phyloP scores from a whole-genome alignment of 495 filamentous ascomycete species.

The Penicillium pulvis region DNA sequence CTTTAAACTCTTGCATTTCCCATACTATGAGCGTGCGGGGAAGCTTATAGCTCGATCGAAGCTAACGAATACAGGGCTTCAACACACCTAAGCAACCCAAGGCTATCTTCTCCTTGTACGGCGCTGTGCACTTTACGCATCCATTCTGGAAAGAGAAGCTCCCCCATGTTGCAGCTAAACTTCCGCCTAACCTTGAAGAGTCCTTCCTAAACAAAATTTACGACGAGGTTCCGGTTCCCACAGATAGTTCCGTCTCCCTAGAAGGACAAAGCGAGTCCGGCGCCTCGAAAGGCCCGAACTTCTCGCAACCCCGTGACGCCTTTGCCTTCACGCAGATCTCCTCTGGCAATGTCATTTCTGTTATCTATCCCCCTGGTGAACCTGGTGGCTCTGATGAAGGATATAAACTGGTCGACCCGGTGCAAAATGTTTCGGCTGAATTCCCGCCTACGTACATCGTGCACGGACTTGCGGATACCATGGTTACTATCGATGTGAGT shows the following conservation, averaged over 20 bases:
- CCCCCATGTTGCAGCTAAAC: constrained; percentile 57
- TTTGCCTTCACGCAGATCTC: constrained; percentile 42
- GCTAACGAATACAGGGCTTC: constrained; percentile 30
- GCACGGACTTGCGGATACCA: constrained; percentile 31
- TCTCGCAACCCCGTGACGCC: constrained; percentile 34
- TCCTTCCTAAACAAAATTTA: constrained; percentile 31
- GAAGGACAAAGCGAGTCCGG: constrained; percentile 33
- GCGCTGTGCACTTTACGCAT: constrained; percentile 36
- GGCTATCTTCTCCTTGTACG: constrained; percentile 42
- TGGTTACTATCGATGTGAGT: constrained; percentile 34
- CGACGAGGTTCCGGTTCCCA: constrained; percentile 30
- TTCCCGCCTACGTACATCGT: constrained; percentile 40
- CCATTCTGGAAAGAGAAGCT: constrained; percentile 63
- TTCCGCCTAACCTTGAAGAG: constrained; percentile 17
- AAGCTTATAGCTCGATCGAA: not conserved
- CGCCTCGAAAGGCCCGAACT: constrained; percentile 27
- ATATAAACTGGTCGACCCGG: constrained; percentile 30
- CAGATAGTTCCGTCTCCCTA: constrained; percentile 34
- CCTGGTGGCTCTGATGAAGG: constrained; percentile 9
- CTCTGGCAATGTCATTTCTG: constrained; percentile 28
- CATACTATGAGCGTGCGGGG: not conserved
- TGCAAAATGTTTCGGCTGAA: constrained; percentile 12
- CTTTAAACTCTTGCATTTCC: not conserved
- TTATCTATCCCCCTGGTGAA: constrained; percentile 24
- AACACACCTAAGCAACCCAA: constrained; percentile 23